phyloP scores from a whole-genome alignment of 306 rosid genomes.

The Prinsepia uniflora region DNA sequence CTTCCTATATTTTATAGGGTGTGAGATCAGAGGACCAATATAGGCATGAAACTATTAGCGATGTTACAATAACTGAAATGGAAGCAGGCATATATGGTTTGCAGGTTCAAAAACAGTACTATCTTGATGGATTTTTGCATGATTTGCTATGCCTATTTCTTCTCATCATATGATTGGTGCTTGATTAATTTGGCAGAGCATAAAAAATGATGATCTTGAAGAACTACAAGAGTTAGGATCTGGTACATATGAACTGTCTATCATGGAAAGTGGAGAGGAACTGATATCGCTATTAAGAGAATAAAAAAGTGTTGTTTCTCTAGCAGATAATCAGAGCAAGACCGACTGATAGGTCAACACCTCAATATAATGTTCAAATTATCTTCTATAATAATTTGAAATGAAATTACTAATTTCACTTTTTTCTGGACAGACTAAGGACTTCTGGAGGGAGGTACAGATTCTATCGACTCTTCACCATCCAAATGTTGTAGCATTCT shows the following conservation, averaged over 20 bases:
- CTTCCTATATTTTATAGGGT: constrained; percentile 40
- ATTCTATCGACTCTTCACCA: constrained; percentile 94
- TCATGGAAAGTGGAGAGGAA: constrained; percentile 98
- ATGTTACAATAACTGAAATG: constrained; percentile 51
- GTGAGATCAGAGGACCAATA: constrained; percentile 32
- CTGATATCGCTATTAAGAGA: constrained; percentile 95
- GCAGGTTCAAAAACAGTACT: constrained; percentile 54
- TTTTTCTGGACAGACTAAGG: constrained; percentile 53
- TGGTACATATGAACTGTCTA: constrained; percentile 94
- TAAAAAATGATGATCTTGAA: constrained; percentile 75
- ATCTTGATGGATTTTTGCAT: constrained; percentile 18
- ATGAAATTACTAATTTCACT: constrained; percentile 13
- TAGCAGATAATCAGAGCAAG: constrained; percentile 84
- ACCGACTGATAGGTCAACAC: constrained; percentile 62
- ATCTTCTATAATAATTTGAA: neutral
- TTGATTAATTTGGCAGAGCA: constrained; percentile 53
- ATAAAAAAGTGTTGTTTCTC: constrained; percentile 89
- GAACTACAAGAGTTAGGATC: constrained; percentile 86
- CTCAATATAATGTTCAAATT: constrained; percentile 13
- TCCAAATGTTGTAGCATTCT: constrained; percentile 94
- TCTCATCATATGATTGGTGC: constrained; percentile 20
- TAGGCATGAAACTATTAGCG: constrained; percentile 38
- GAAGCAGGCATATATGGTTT: constrained; percentile 74
- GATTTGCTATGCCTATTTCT: neutral
- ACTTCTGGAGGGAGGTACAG: constrained; percentile 95